phyloP scores from a whole-genome alignment of 768 basidiomycete species.

The Scleroderma citrinum region DNA sequence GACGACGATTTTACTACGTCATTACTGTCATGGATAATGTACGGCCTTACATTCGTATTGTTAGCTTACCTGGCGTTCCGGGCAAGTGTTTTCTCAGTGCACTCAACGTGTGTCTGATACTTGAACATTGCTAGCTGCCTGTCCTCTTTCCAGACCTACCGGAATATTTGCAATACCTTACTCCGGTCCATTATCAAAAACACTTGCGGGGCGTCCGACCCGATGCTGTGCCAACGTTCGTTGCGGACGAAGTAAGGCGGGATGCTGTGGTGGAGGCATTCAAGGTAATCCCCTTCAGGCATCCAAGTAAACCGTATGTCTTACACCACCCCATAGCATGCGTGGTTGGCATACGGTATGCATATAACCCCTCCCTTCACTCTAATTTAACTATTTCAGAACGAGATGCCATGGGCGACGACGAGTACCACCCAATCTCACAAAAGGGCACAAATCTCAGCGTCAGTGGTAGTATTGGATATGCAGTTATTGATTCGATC shows the following conservation, averaged over 20 bases:
- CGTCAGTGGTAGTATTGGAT: slow-evolving; percentile 75
- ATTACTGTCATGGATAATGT: slow-evolving; percentile 6
- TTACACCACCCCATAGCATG: slow-evolving; percentile 48
- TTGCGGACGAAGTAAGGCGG: slow-evolving; percentile 56
- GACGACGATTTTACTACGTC: not conserved
- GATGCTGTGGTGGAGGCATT: slow-evolving; percentile 76
- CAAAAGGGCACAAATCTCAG: slow-evolving; percentile 74
- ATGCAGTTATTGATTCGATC: slow-evolving; percentile 82
- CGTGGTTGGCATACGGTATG: slow-evolving; percentile 80
- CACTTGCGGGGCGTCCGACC: slow-evolving; percentile 17
- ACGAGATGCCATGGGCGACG: slow-evolving; percentile 83
- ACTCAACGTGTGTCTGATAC: slow-evolving; percentile 1
- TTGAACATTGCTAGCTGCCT: not conserved
- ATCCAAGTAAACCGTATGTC: not conserved
- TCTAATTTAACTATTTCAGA: slow-evolving; percentile 40
- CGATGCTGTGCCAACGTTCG: slow-evolving; percentile 21
- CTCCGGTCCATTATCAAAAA: slow-evolving; percentile 2
- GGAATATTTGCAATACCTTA: slow-evolving; percentile 3
- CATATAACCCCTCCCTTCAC: slow-evolving; percentile 11
- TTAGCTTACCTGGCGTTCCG: slow-evolving; percentile 14
- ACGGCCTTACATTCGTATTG: slow-evolving; percentile 4
- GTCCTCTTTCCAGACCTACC: slow-evolving; percentile 8
- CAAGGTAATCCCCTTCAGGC: slow-evolving; percentile 50
- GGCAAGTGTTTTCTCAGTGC: slow-evolving; percentile 9
- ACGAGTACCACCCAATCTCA: slow-evolving; percentile 87